A percentile compares a stretch with the other conserved stretches of the same genome.
phyloP scores from a whole-genome alignment of 164 flowering plant species.

The Magnolia changhungtana region DNA sequence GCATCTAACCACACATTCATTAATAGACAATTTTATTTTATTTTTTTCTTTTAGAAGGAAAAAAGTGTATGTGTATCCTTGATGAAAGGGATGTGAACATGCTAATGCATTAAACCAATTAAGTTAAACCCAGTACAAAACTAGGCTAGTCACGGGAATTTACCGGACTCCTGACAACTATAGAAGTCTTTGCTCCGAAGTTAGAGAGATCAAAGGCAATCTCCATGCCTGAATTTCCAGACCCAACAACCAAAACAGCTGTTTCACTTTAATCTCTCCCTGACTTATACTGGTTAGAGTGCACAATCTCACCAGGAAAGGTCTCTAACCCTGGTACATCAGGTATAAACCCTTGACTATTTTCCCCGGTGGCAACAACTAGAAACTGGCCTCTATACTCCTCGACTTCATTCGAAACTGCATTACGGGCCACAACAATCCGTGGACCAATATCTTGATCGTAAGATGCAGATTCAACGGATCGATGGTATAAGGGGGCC shows the following conservation, averaged over 20 bases:
- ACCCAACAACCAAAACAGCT: conserved; percentile 65
- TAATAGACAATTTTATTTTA: too few species aligned
- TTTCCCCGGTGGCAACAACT: conserved; percentile 64
- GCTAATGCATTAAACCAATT: too few species aligned
- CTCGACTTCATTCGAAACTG: conserved; percentile 18
- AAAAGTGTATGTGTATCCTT: too few species aligned
- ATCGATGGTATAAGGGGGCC: conserved; percentile 20
- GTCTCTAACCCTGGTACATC: conserved; percentile 33
- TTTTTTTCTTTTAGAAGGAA: too few species aligned
- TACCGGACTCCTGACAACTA: conserved; percentile 13
- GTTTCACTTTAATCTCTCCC: conserved; percentile 31
- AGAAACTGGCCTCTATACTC: conserved; percentile 34
- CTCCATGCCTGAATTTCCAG: conserved; percentile 81
- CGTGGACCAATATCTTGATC: background rate
- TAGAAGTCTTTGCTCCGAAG: conserved; percentile 44
- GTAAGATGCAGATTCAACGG: conserved; percentile 10
- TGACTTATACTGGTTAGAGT: conserved; percentile 39
- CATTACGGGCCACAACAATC: background rate
- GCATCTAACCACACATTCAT: too few species aligned
- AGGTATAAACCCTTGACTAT: conserved; percentile 35
- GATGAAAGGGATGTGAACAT: too few species aligned
- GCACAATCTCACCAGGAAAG: conserved; percentile 40
- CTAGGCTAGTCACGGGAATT: background rate
- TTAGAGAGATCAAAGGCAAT: conserved; percentile 48
- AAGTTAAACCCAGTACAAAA: too few species aligned